phyloP scores from a whole-genome alignment of 1,284 basidiomycete genomes.

The Heterobasidion occidentale region DNA sequence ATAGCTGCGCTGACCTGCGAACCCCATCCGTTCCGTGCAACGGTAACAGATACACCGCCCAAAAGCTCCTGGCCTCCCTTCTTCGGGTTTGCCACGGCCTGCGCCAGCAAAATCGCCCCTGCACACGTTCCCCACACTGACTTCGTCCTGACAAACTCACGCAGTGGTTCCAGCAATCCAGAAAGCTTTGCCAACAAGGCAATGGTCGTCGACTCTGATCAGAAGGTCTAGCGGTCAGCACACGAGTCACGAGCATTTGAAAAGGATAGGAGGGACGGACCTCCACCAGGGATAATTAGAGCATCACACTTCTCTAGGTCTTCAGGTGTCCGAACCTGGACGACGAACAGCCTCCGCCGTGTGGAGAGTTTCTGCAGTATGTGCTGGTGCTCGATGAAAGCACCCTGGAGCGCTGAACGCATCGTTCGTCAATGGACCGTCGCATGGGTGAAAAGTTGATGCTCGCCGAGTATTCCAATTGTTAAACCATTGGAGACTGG shows the following conservation, averaged over 20 bases:
- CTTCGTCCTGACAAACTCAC: constrained; percentile 58
- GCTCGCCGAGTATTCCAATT: constrained; percentile 29
- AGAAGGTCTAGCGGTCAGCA: constrained; percentile 1
- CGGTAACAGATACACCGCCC: constrained; percentile 74
- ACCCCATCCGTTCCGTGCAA: constrained; percentile 89
- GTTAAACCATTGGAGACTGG: constrained; percentile 12
- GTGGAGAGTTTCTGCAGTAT: constrained; percentile 55
- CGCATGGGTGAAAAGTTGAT: background rate
- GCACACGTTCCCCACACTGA: constrained; percentile 97
- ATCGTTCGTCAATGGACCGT: background rate
- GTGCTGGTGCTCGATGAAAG: constrained; percentile 83
- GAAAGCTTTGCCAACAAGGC: constrained; percentile 76
- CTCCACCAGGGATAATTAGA: constrained; percentile 89
- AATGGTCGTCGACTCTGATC: constrained; percentile 86
- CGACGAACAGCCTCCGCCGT: constrained; percentile 35
- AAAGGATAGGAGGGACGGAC: constrained; percentile 24
- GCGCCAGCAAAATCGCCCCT: constrained; percentile 86
- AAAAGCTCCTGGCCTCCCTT: constrained; percentile 85
- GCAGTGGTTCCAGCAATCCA: constrained; percentile 76
- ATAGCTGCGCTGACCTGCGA: constrained; percentile 45
- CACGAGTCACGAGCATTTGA: background rate
- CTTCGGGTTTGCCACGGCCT: constrained; percentile 71
- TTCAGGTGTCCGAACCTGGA: constrained; percentile 71
- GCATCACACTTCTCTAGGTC: constrained; percentile 79
- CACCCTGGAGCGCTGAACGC: constrained; percentile 79